Evolutionary conservation across 768 basidiomycete genomes (phyloP).

Genomic region (Lactarius sanguifluus): DNA sequence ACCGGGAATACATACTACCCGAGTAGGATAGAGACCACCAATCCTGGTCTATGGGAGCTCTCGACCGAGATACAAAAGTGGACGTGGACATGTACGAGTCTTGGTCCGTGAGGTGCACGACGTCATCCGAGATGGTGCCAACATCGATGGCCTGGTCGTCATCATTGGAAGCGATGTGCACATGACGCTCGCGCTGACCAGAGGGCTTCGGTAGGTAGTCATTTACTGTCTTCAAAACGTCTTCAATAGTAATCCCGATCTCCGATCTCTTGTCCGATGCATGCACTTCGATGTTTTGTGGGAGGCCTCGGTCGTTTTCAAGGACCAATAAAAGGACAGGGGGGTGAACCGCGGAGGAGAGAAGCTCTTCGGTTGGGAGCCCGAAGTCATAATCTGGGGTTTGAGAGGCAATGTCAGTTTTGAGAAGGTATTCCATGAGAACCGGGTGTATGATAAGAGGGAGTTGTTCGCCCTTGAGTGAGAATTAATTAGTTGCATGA

Average conservation of each 20-base stretch:
- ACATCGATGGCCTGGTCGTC: no score
- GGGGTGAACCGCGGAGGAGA: conserved; percentile 11
- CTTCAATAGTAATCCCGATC: conserved; percentile 7
- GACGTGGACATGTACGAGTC: no score
- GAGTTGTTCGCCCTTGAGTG: conserved; percentile 9
- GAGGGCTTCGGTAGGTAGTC: neutral
- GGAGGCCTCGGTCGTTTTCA: conserved; percentile 16
- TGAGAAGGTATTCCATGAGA: conserved; percentile 7
- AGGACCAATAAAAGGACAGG: neutral
- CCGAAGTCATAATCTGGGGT: neutral
- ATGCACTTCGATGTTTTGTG: neutral
- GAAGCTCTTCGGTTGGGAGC: conserved; percentile 11
- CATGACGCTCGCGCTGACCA: neutral
- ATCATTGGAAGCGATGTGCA: no score
- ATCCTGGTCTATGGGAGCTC: no score
- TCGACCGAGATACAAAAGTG: no score
- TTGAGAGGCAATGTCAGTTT: neutral
- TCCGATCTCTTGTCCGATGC: neutral
- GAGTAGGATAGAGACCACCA: no score
- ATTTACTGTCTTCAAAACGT: conserved; percentile 10
- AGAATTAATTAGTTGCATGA: neutral
- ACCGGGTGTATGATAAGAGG: conserved; percentile 7
- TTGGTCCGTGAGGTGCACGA: no score
- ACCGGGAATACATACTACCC: no score
- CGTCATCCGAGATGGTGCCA: no score